phyloP scores from a whole-genome alignment of 2,329 filamentous ascomycete species.

The Lasiodiplodia citricola region DNA sequence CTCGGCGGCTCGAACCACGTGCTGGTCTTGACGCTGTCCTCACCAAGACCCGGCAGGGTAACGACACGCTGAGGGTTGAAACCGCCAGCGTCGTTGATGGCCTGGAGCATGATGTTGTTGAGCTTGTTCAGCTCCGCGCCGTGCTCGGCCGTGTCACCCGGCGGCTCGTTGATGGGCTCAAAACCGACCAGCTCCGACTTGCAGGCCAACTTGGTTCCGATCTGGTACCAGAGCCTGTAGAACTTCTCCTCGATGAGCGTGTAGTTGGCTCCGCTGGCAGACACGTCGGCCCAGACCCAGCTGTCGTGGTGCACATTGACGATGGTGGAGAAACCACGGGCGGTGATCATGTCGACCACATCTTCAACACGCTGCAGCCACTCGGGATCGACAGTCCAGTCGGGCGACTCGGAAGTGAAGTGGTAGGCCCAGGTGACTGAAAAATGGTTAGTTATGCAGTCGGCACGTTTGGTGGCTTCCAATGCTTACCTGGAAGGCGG shows the following conservation, averaged over 20 bases:
- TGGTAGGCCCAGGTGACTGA: constrained; percentile 64
- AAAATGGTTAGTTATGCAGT: constrained; percentile 4
- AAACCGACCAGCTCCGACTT: constrained; percentile 61
- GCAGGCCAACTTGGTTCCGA: constrained; percentile 60
- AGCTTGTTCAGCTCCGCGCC: constrained; percentile 60
- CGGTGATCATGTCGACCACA: constrained; percentile 62
- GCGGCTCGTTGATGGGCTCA: constrained; percentile 66
- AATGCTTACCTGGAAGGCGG: constrained; percentile 55
- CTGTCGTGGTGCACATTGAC: constrained; percentile 67
- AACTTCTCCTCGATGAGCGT: constrained; percentile 63
- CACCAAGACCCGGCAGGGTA: constrained; percentile 58
- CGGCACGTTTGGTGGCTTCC: neutral
- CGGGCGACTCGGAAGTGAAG: constrained; percentile 56
- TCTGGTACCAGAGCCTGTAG: constrained; percentile 62
- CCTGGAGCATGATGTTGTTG: constrained; percentile 62
- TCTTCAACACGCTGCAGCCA: constrained; percentile 65
- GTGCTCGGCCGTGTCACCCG: constrained; percentile 57
- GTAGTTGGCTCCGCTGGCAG: constrained; percentile 52
- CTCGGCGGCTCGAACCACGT: constrained; percentile 60
- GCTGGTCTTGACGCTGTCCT: constrained; percentile 60
- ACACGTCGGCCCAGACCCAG: constrained; percentile 64
- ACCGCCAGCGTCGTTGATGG: constrained; percentile 60
- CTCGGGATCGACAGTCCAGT: constrained; percentile 58
- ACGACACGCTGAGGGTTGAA: constrained; percentile 63
- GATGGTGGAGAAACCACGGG: constrained; percentile 58